Conservation (phyloP, 2,329 filamentous ascomycete genomes). For the Trichoderma sp. region DNA sequence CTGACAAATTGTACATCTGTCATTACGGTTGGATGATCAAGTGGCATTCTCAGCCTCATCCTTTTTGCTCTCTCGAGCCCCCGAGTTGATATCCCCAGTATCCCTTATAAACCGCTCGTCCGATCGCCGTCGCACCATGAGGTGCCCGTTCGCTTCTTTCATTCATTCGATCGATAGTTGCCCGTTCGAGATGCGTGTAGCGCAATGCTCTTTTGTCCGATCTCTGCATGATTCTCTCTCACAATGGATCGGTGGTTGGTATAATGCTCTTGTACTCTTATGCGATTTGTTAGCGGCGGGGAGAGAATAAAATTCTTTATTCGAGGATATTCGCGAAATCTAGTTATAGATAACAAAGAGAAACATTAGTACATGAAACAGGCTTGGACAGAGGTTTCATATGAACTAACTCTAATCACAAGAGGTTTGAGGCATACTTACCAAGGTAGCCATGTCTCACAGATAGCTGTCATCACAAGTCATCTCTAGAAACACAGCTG, state of each 20-base stretch:
- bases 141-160: not conserved
- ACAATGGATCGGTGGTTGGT: not conserved
- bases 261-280: not conserved
- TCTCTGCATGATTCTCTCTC: not conserved
- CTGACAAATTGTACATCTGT: not conserved
- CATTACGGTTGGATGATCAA: not conserved
- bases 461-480: not conserved
- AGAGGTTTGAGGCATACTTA: not conserved
- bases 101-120: not conserved
- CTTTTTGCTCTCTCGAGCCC: not conserved
- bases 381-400: not conserved
- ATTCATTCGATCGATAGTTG: not conserved
- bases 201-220: not conserved
- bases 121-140: not conserved
- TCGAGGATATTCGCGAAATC: not conserved
- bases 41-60: not conserved
- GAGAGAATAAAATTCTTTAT: not conserved
- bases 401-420: not conserved
- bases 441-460: not conserved
- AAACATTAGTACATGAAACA: not conserved
- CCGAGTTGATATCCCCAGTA: not conserved
- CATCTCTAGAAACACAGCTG: not conserved
- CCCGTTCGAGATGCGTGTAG: not conserved
- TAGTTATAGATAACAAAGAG: not conserved
- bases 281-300: not conserved